Evolutionary conservation across 257 asterid genomes (phyloP).

Genomic region (Ilex aquifolium): DNA sequence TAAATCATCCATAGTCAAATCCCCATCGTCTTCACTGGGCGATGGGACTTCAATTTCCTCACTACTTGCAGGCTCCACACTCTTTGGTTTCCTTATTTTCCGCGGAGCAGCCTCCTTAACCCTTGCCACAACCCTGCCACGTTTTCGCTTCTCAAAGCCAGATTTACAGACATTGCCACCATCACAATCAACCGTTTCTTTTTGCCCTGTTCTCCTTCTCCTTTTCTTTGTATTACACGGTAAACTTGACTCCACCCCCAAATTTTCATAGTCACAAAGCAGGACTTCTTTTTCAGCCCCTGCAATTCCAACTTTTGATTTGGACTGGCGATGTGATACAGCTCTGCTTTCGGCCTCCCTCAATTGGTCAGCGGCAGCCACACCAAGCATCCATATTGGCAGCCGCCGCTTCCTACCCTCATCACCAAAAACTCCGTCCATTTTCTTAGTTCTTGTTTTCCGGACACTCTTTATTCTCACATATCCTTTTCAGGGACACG

Average conservation of each 20-base stretch:
- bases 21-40: conserved; percentile 18
- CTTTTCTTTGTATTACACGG: neutral
- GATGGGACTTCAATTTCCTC: conserved; percentile 4
- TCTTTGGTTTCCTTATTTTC: conserved; percentile 4
- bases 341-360: neutral
- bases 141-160: neutral
- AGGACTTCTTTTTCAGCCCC: too few species aligned
- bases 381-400: conserved; percentile 18
- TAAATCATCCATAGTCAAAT: conserved; percentile 37
- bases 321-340: neutral
- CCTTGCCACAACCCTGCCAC: neutral
- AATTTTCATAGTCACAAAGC: neutral
- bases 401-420: conserved; percentile 11
- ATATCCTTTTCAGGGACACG: too few species aligned
- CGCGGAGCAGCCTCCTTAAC: neutral
- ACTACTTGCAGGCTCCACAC: conserved; percentile 1
- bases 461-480: too few species aligned
- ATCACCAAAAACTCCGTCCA: neutral
- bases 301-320: conserved; percentile 1
- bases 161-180: neutral
- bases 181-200: neutral
- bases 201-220: neutral
- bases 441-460: too few species aligned
- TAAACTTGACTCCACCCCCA: neutral
- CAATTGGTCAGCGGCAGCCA: conserved; percentile 11